Evolutionary conservation across 148 eudicot species (phyloP), one percentile per base, ranked within the genome.

Genomic region (Agrostemma githago): DNA sequence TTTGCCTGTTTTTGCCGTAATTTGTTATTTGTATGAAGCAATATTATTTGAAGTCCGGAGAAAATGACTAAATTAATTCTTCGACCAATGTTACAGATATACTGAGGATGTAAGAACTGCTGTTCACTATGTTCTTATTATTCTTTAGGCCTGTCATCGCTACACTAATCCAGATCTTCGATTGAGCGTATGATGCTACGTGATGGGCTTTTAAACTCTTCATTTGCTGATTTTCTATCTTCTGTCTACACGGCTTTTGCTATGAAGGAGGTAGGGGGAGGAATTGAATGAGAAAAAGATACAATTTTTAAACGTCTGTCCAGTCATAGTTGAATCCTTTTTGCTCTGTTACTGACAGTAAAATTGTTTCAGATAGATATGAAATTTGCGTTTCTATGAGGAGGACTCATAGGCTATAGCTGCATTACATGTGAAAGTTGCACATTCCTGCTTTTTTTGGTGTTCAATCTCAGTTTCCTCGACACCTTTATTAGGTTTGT

Each of bases 41-140:
- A 11, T 44, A 5, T 5, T 6, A 40, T 48, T 4, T 43, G 8
- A 8, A 48, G 54, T 3, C 14, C 20, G 15, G 4, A 46, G 57
- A 16, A 21, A 64, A 40, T 21, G 44, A 20, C 26, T 41, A 39
- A 48, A 38, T 5, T 40, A 38, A 15, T 58, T 11, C 58, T 65
- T 43, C 16, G n/a, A 48, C 54, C 54, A 8, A 48, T 48, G 54
- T 34, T 46, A n/a, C 3, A 62, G 6, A 8, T 40, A 59, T 5
- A 20, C 34, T 43, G 44, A 40, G 0, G 5, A 10, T 2, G 10
- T 46, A 54, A 40, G n/a, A 72, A 72, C 53, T 9, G 39, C 19
- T 78, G 58, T 63, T 9, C 70, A 16, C 41, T 21, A 20, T 42
- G 38, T 56, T 65, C 65, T n/a, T 72, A 16, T 54, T 65, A 17